These are phyloP conservation scores for Neurospora cerealis DNA, from an alignment of 495 filamentous ascomycete genomes.

Conservation along the genomic window DNA sequence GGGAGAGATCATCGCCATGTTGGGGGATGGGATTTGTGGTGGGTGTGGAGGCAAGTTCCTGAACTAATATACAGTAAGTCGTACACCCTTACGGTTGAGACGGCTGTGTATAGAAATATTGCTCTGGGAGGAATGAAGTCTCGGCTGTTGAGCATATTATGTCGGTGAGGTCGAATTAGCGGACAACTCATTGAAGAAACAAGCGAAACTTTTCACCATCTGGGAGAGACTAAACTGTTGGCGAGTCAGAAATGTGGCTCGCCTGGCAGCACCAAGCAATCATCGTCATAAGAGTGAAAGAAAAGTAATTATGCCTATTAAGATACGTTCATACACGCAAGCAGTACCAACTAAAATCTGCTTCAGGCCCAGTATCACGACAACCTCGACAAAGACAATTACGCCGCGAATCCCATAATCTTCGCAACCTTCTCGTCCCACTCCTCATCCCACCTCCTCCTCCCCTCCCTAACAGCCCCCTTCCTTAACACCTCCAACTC, in stretches of 20 bases:
- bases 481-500: constrained; percentile 52
- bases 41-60: constrained; percentile 40
- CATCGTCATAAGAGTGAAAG: not conserved
- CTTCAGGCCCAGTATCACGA: too few relatives aligned
- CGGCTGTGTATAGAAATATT: not conserved
- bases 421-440: constrained; percentile 74
- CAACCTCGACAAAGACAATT: not conserved
- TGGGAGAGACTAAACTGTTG: not conserved
- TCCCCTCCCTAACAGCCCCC: constrained; percentile 70
- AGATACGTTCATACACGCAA: not conserved
- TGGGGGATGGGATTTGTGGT: constrained; percentile 29
- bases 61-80: constrained; percentile 7
- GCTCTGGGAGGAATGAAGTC: not conserved
- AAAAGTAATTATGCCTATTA: not conserved
- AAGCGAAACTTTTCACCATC: not conserved
- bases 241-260: not conserved
- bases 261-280: not conserved
- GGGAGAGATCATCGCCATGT: constrained; percentile 15
- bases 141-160: not conserved
- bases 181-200: not conserved
- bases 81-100: not conserved
- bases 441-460: constrained; percentile 82
- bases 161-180: not conserved
- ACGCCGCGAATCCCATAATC: constrained; percentile 49
- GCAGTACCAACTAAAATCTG: not conserved